Conservation (phyloP, 2,329 filamentous ascomycete genomes). For the Microsporum audouinii region DNA sequence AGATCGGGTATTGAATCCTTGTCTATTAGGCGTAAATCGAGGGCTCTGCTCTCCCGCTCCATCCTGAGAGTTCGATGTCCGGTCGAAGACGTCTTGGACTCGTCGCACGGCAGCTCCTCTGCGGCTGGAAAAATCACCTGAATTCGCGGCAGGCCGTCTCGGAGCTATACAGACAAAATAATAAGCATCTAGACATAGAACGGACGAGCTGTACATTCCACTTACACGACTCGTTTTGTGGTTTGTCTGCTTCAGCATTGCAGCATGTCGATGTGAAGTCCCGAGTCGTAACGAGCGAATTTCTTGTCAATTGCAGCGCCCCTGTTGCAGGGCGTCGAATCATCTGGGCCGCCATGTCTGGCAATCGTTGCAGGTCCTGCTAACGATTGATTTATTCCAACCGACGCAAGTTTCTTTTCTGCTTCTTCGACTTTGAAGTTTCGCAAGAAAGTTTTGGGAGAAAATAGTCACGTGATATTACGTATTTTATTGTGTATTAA, state of each 20-base stretch:
- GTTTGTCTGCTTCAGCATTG: not conserved
- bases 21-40: not conserved
- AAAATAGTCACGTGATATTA: not conserved
- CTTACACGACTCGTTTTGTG: not conserved
- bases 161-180: not conserved
- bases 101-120: not conserved
- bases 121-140: not conserved
- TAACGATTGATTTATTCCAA: not conserved
- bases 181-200: not conserved
- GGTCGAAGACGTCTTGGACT: not conserved
- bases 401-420: not conserved
- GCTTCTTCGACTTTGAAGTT: not conserved
- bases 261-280: constrained; percentile 3
- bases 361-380: not conserved
- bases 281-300: not conserved
- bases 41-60: not conserved
- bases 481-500: not conserved
- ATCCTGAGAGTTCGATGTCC: not conserved
- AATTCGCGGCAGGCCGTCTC: not conserved
- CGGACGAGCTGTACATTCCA: not conserved
- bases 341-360: constrained; percentile 1
- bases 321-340: not conserved
- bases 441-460: not conserved
- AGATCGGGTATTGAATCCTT: not conserved
- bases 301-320: constrained; percentile 3